Percentiles rank a stretch among this genome's conserved stretches.
Conservation (phyloP, 1,284 basidiomycete species). For the Papiliotrema fonsecae region DNA sequence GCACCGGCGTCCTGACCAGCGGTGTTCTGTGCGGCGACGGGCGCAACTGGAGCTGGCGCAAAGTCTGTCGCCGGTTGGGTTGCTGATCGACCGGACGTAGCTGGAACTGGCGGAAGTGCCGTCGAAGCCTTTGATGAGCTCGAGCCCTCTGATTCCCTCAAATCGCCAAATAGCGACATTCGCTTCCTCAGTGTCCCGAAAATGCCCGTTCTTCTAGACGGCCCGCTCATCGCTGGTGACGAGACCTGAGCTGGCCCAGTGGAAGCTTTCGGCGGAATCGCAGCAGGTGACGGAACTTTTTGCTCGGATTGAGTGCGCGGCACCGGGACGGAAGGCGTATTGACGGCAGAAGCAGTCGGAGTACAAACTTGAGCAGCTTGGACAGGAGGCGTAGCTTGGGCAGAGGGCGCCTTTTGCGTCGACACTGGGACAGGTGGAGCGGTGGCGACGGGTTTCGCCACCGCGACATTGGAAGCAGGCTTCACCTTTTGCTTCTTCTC, state of each 20-base stretch:
- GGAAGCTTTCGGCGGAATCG: not conserved
- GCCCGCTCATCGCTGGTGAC: not conserved
- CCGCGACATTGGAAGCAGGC: conserved; percentile 1
- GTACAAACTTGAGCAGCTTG: no score
- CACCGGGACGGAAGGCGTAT: conserved; percentile 1
- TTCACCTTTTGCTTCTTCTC: conserved; percentile 10
- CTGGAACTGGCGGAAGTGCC: not conserved
- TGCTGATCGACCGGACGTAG: not conserved
- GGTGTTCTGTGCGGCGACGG: no score
- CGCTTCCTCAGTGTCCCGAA: conserved; percentile 26
- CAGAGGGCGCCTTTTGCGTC: no score
- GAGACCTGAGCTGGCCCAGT: conserved; percentile 1
- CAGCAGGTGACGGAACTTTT: conserved; percentile 1
- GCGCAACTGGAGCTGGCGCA: not conserved
- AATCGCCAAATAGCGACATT: conserved; percentile 13
- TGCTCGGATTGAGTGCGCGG: conserved; percentile 5
- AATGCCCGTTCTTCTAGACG: conserved; percentile 8
- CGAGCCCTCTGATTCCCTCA: conserved; percentile 1
- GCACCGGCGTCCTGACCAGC: not conserved
- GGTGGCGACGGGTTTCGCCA: not conserved
- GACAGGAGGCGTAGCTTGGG: not conserved
- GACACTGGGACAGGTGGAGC: conserved; percentile 1
- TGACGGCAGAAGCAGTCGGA: not conserved
- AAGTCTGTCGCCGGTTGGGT: not conserved
- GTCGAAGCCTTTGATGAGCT: not conserved